These are phyloP conservation scores for Straminergon stramineum DNA, from an alignment of 225 moss, liverwort and hornwort genomes.

Conservation along the genomic window DNA sequence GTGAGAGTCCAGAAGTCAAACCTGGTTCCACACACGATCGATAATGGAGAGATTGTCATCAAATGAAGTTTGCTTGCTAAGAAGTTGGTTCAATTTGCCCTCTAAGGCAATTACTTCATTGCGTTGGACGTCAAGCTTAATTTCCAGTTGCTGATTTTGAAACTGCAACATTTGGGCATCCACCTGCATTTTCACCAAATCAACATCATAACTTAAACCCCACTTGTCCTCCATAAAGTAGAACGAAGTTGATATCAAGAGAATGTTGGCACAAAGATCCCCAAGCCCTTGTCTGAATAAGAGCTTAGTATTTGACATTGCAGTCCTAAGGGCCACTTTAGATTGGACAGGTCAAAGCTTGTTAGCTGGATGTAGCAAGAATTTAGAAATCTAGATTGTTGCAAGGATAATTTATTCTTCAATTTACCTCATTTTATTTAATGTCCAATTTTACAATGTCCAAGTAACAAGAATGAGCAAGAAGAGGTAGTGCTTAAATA, in stretches of 20 bases:
- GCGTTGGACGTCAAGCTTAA: slow-evolving; percentile 60
- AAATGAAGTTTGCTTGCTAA: slow-evolving; percentile 66
- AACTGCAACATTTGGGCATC: slow-evolving; percentile 86
- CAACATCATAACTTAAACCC: neutral
- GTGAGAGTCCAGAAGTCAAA: neutral
- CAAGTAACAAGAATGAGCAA: neutral
- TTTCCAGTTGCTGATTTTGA: slow-evolving; percentile 52
- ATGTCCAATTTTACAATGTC: neutral
- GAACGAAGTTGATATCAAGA: neutral
- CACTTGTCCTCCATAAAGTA: neutral
- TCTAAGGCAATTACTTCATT: slow-evolving; percentile 71
- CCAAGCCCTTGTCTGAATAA: neutral
- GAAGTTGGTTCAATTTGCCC: slow-evolving; percentile 58
- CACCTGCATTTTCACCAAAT: slow-evolving; percentile 40
- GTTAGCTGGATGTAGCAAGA: neutral
- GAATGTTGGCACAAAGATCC: neutral
- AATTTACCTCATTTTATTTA: neutral
- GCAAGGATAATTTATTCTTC: neutral
- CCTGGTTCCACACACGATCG: slow-evolving; percentile 83
- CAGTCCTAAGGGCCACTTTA: neutral
- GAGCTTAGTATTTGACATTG: neutral
- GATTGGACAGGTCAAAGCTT: neutral
- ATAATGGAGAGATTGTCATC: slow-evolving; percentile 74
- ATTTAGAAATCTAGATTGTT: neutral
- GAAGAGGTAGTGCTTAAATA: neutral